These are phyloP conservation scores for Nicotiana paniculata DNA, from an alignment of 257 asterid genomes.

Conservation along the genomic window DNA sequence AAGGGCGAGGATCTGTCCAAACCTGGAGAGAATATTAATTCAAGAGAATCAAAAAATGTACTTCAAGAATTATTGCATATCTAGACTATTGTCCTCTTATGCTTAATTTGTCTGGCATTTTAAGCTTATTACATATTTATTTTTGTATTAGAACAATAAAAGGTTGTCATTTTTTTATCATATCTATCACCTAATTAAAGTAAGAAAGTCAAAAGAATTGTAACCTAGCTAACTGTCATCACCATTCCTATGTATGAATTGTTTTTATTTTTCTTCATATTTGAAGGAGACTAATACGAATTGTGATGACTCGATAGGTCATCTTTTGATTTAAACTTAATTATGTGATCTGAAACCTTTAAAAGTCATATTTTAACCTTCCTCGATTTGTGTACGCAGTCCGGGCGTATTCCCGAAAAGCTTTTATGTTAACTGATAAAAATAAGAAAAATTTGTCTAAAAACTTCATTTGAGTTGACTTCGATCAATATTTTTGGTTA, in stretches of 20 bases:
- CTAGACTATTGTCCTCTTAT: slow-evolving; percentile 22
- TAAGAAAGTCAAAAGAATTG: neutral
- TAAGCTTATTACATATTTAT: neutral
- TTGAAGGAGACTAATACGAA: neutral
- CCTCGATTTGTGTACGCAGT: too few species aligned
- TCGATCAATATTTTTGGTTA: too few species aligned
- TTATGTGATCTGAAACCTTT: too few species aligned
- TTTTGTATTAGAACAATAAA: neutral
- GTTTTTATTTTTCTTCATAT: neutral
- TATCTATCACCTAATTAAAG: neutral
- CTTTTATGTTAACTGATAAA: too few species aligned
- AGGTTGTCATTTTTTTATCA: neutral
- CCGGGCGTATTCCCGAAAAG: too few species aligned
- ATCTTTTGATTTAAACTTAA: too few species aligned
- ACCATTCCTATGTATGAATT: neutral
- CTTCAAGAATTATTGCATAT: slow-evolving; percentile 19
- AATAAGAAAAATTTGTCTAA: too few species aligned
- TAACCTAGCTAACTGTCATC: neutral
- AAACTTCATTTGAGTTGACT: too few species aligned
- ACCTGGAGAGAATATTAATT: neutral
- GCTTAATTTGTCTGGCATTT: neutral
- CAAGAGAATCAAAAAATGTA: slow-evolving; percentile 1
- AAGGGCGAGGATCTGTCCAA: neutral
- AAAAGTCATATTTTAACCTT: too few species aligned
- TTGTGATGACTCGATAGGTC: too few species aligned